Percentiles rank a stretch among this genome's conserved stretches.
Conservation (phyloP, 306 rosid species). For the Cyclanthera cordifolia region DNA sequence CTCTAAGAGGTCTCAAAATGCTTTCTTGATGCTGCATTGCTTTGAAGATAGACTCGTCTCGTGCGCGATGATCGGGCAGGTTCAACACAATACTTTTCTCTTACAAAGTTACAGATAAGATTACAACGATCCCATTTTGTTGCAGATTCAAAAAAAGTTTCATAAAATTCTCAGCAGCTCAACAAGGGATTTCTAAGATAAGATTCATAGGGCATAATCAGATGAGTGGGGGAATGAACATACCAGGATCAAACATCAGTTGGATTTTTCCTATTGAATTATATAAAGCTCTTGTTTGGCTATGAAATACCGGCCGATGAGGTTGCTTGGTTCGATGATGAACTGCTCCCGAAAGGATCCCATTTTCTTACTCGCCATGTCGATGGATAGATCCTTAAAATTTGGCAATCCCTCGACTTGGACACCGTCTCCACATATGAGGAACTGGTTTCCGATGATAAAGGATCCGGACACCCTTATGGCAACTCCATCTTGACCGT, state of each 20-base stretch:
- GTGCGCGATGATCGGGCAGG: not conserved
- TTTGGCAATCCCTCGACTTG: constrained; percentile 86
- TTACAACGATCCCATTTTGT: too few species aligned
- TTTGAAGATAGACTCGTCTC: not conserved
- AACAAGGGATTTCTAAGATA: too few species aligned
- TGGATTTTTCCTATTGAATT: constrained; percentile 32
- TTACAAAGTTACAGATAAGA: not conserved
- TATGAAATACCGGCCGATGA: constrained; percentile 65
- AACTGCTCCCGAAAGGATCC: constrained; percentile 85
- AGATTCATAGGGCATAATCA: too few species aligned
- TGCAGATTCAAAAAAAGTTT: too few species aligned
- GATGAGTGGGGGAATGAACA: not conserved
- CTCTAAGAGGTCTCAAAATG: not conserved
- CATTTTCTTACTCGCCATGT: constrained; percentile 65
- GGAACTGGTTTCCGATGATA: constrained; percentile 77
- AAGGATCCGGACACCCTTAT: constrained; percentile 87
- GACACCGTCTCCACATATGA: constrained; percentile 89
- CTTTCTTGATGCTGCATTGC: not conserved
- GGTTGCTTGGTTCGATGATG: constrained; percentile 54
- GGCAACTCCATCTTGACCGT: constrained; percentile 68
- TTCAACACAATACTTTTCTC: not conserved
- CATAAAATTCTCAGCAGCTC: too few species aligned
- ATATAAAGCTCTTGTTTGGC: constrained; percentile 75
- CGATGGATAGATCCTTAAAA: constrained; percentile 72
- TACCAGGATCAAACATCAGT: not conserved